Conservation (phyloP, 1,284 basidiomycete genomes). For the Puccinia sorghi region DNA sequence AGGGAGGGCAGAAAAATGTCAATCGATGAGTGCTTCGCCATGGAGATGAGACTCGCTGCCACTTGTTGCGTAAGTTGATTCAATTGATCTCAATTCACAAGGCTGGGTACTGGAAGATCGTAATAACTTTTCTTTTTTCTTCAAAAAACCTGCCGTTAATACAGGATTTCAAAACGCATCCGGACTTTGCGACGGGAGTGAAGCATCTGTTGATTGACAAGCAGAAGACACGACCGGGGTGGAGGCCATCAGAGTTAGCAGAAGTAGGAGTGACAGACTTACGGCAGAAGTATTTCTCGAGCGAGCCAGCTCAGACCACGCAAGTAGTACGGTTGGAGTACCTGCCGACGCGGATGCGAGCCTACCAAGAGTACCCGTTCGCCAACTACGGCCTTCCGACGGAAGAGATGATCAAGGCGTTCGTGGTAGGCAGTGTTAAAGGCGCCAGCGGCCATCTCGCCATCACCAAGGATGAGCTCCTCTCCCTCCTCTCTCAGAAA, state of each 20-base stretch:
- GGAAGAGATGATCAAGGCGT: constrained; percentile 67
- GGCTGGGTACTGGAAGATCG: constrained; percentile 8
- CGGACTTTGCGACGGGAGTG: constrained; percentile 81
- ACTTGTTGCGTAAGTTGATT: constrained; percentile 71
- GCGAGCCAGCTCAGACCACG: constrained; percentile 62
- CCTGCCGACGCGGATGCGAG: constrained; percentile 52
- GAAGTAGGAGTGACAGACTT: constrained; percentile 66
- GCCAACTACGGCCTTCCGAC: constrained; percentile 68
- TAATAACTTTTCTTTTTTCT: constrained; percentile 52
- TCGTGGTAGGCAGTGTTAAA: constrained; percentile 65
- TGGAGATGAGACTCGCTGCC: constrained; percentile 77
- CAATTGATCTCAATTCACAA: too few species aligned
- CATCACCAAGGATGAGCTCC: constrained; percentile 66
- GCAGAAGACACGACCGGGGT: constrained; percentile 63
- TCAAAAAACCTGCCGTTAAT: constrained; percentile 53
- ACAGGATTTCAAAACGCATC: constrained; percentile 64
- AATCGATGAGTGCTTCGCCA: constrained; percentile 70
- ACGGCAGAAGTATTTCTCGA: constrained; percentile 66
- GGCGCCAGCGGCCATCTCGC: constrained; percentile 65
- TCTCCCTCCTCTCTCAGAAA: constrained; percentile 63
- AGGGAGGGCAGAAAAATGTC: constrained; percentile 68
- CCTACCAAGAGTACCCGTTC: constrained; percentile 54
- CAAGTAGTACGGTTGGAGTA: constrained; percentile 59
- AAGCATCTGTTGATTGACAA: constrained; percentile 73
- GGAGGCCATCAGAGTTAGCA: constrained; percentile 67